A percentile compares a stretch with the other conserved stretches of the same genome.
phyloP scores from a whole-genome alignment of 2,329 filamentous ascomycete species.

The Ophiostoma fasciatum region DNA sequence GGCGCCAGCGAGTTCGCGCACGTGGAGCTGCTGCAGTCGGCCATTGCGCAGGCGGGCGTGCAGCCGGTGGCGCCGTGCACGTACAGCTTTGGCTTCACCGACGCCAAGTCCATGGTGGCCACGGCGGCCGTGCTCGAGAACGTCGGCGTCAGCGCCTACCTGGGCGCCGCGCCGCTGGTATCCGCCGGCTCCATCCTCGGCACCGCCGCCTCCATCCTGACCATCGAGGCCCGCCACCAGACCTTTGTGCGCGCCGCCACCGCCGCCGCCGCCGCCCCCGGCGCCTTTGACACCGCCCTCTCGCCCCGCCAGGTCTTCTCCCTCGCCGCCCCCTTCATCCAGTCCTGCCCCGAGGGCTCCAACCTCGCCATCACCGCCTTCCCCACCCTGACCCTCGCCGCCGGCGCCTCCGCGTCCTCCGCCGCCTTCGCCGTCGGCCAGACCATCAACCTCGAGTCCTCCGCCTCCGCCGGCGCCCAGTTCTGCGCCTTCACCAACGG shows the following conservation, averaged over 20 bases:
- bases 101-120: constrained; percentile 51
- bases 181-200: constrained; percentile 43
- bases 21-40: constrained; percentile 42
- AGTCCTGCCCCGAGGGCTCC: constrained; percentile 49
- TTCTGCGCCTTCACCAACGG: constrained; percentile 56
- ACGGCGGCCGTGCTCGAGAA: constrained; percentile 58
- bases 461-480: constrained; percentile 33
- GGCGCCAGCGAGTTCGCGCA: constrained; percentile 49
- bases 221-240: constrained; percentile 60
- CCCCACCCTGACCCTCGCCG: constrained; percentile 41
- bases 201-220: constrained; percentile 55
- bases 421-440: constrained; percentile 26
- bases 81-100: constrained; percentile 58
- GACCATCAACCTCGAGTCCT: constrained; percentile 32
- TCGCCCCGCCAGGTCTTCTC: constrained; percentile 56
- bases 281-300: constrained; percentile 56
- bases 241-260: constrained; percentile 52
- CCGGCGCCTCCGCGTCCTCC: constrained; percentile 24
- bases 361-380: constrained; percentile 49
- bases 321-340: constrained; percentile 58
- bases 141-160: constrained; percentile 58
- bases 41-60: constrained; percentile 46
- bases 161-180: constrained; percentile 55
- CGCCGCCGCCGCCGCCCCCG: constrained; percentile 44
- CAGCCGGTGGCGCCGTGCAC: constrained; percentile 53